phyloP scores from a whole-genome alignment of 208 protist genomes.

The Trypanosomatidae sp. region DNA sequence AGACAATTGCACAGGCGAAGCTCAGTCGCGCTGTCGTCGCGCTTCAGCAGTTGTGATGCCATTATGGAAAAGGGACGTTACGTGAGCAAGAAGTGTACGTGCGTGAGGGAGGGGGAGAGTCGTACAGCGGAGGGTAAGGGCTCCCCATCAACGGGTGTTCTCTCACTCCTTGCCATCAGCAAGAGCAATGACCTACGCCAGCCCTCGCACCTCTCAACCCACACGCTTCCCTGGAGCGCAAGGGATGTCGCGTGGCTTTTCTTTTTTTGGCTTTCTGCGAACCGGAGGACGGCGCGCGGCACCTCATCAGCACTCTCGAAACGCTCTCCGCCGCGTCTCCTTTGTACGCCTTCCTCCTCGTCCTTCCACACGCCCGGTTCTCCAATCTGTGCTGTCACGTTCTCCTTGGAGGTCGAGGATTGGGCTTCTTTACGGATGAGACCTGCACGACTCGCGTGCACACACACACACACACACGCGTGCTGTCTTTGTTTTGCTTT shows the following conservation, averaged over 20 bases:
- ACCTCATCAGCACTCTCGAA: background rate
- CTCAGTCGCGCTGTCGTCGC: conserved; percentile 58
- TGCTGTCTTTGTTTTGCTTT: no score
- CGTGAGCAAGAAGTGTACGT: background rate
- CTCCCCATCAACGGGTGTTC: no score
- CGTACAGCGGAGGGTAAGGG: background rate
- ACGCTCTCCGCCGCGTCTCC: background rate
- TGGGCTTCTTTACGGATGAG: no score
- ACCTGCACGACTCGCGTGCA: no score
- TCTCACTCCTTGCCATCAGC: background rate
- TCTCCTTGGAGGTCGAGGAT: background rate
- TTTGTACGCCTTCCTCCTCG: background rate
- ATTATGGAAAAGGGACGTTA: background rate
- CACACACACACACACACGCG: no score
- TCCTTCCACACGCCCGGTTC: background rate
- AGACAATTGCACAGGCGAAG: conserved; percentile 65
- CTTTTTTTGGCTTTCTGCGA: background rate
- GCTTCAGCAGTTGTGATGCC: conserved; percentile 42
- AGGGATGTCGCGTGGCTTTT: background rate
- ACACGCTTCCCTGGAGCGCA: background rate
- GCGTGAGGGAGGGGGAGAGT: background rate
- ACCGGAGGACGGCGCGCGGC: background rate
- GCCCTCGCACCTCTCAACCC: no score
- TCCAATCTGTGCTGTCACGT: background rate
- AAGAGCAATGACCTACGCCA: background rate